These are phyloP conservation scores for Nitzschia putrida DNA, from an alignment of 108 stramenopile genomes.

Conservation along the genomic window DNA sequence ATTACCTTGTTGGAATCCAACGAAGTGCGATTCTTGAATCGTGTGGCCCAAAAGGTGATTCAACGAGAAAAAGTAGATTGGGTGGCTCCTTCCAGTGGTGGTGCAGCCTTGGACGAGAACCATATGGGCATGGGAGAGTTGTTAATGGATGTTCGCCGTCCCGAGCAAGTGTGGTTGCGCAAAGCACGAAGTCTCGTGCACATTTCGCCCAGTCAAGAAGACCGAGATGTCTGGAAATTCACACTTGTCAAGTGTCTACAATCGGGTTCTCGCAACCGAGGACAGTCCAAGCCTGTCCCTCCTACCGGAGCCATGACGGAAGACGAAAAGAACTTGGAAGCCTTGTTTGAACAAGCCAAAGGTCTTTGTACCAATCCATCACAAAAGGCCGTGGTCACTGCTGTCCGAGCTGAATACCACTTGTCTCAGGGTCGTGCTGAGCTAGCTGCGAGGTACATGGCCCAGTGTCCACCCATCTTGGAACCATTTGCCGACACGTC, in stretches of 20 bases:
- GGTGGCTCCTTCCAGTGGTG: constrained; percentile 41
- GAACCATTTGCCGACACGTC: constrained; percentile 84
- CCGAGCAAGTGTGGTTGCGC: constrained; percentile 89
- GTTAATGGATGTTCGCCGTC: constrained; percentile 83
- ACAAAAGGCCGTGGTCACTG: constrained; percentile 85
- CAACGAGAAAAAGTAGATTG: constrained; percentile 84
- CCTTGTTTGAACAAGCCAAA: constrained; percentile 80
- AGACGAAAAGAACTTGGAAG: constrained; percentile 77
- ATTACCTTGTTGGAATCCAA: constrained; percentile 68
- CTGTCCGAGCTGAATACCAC: constrained; percentile 80
- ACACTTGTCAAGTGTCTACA: constrained; percentile 69
- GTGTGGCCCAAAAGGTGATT: constrained; percentile 74
- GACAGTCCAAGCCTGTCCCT: not conserved
- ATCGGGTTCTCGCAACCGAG: constrained; percentile 18
- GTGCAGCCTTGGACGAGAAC: constrained; percentile 35
- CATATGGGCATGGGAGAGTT: constrained; percentile 61
- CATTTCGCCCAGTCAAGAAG: constrained; percentile 84
- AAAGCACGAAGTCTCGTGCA: constrained; percentile 74
- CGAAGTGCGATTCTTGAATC: constrained; percentile 77
- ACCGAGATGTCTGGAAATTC: constrained; percentile 86
- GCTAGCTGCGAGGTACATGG: constrained; percentile 79
- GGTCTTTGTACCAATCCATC: constrained; percentile 70
- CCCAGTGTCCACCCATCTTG: constrained; percentile 71
- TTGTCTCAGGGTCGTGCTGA: constrained; percentile 71
- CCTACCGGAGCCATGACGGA: constrained; percentile 32